A percentile compares a stretch with the other conserved stretches of the same genome.
Evolutionary conservation across 148 eudicot genomes (phyloP).

Genomic region (Drosera capensis): DNA sequence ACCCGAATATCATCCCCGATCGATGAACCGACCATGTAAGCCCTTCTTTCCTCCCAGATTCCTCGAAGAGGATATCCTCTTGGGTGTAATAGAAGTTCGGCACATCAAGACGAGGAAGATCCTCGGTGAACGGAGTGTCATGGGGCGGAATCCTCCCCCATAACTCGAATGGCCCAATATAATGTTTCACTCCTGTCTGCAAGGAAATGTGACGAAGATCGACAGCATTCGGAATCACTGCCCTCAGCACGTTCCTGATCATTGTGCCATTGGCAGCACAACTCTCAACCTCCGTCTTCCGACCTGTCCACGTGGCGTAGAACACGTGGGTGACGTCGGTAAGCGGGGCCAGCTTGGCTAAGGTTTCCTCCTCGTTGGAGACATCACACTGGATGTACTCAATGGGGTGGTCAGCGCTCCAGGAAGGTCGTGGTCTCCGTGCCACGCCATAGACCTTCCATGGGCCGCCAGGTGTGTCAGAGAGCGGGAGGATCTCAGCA

Average conservation of each 20-base stretch:
- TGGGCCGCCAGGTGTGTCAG: slow-evolving; percentile 36
- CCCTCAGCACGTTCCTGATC: slow-evolving; percentile 21
- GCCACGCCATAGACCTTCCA: slow-evolving; percentile 37
- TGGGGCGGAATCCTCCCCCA: slow-evolving; percentile 5
- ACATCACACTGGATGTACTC: slow-evolving; percentile 35
- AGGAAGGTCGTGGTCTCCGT: slow-evolving; percentile 22
- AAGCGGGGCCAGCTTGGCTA: slow-evolving; percentile 19
- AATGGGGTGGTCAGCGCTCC: slow-evolving; percentile 26
- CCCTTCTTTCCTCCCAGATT: slow-evolving; percentile 18
- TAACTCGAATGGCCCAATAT: slow-evolving; percentile 15
- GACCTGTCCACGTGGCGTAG: slow-evolving; percentile 25
- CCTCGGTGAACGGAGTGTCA: slow-evolving; percentile 28
- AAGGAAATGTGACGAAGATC: slow-evolving; percentile 24
- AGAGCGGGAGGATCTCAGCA: slow-evolving; percentile 31
- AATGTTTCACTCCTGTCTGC: slow-evolving; percentile 24
- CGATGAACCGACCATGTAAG: slow-evolving; percentile 32
- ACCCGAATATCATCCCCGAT: slow-evolving; percentile 19
- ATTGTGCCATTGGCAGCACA: slow-evolving; percentile 19
- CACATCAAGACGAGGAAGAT: slow-evolving; percentile 18
- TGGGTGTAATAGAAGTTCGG: slow-evolving; percentile 23
- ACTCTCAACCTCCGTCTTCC: slow-evolving; percentile 13
- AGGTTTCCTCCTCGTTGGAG: slow-evolving; percentile 12
- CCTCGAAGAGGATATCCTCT: slow-evolving; percentile 24
- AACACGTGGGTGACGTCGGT: slow-evolving; percentile 28
- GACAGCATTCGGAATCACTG: slow-evolving; percentile 13